phyloP scores from a whole-genome alignment of 495 filamentous ascomycete species.

The Daldinia caldariorum region DNA sequence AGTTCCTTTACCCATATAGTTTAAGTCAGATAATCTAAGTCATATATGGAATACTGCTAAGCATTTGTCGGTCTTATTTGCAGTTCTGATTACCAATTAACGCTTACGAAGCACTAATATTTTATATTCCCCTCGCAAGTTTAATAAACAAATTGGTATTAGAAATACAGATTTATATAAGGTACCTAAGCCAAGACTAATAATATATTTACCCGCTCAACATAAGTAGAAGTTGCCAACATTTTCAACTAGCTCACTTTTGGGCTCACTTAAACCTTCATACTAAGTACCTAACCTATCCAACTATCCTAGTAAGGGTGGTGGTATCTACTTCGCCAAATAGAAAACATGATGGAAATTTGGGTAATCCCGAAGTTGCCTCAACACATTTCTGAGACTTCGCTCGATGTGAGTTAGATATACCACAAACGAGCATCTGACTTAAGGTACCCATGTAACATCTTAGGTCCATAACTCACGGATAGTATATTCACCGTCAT shows the following conservation, averaged over 20 bases:
- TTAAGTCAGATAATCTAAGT: not conserved
- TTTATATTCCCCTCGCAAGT: not conserved
- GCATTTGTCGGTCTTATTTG: not conserved
- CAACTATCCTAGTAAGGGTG: too few relatives aligned
- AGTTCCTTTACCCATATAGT: too few relatives aligned
- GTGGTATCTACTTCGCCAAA: too few relatives aligned
- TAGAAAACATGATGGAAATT: too few relatives aligned
- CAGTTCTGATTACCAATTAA: not conserved
- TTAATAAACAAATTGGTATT: not conserved
- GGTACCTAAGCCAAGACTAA: not conserved
- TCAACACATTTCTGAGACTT: not conserved
- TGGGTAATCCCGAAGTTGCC: not conserved
- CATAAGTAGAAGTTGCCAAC: too few relatives aligned
- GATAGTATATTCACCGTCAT: not conserved
- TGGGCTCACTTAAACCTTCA: too few relatives aligned
- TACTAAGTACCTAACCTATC: too few relatives aligned
- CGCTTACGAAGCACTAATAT: not conserved
- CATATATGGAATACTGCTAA: not conserved
- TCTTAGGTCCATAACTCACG: too few relatives aligned
- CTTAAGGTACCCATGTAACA: too few relatives aligned
- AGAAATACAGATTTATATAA: not conserved
- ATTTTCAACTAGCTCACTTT: too few relatives aligned
- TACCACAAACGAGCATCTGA: not conserved
- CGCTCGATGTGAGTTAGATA: not conserved
- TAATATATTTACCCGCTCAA: too few relatives aligned